These are phyloP conservation scores for Calocera viscosa DNA, from an alignment of 768 basidiomycete genomes.

Conservation along the genomic window DNA sequence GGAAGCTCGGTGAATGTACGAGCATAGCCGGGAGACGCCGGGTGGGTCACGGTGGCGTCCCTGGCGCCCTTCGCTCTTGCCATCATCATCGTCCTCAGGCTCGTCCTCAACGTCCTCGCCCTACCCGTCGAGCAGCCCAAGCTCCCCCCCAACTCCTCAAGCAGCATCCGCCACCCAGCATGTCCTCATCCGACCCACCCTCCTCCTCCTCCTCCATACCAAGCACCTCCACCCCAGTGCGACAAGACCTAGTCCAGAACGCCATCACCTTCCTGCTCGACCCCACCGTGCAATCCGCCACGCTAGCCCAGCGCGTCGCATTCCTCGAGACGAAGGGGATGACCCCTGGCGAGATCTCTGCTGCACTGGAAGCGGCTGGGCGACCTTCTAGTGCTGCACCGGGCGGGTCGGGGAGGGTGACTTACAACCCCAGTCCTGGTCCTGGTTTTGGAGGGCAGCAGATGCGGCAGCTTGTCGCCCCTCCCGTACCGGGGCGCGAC, in stretches of 20 bases:
- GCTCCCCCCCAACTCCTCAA: too few relatives aligned
- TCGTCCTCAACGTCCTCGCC: too few relatives aligned
- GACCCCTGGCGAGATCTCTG: slow-evolving; percentile 68
- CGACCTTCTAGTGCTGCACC: not conserved
- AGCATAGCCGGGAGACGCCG: too few relatives aligned
- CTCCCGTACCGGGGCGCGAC: slow-evolving; percentile 53
- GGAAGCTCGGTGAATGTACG: too few relatives aligned
- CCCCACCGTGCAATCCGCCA: slow-evolving; percentile 67
- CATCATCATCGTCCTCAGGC: too few relatives aligned
- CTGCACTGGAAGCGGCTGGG: slow-evolving; percentile 38
- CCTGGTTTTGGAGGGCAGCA: slow-evolving; percentile 12
- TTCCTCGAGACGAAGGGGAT: slow-evolving; percentile 96
- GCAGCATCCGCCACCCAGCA: not conserved
- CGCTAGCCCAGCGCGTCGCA: slow-evolving; percentile 71
- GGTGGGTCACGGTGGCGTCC: too few relatives aligned
- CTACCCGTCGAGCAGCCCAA: too few relatives aligned
- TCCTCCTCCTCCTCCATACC: not conserved
- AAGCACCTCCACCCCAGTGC: slow-evolving; percentile 15
- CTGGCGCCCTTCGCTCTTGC: too few relatives aligned
- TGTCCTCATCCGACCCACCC: not conserved
- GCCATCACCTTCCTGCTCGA: slow-evolving; percentile 79
- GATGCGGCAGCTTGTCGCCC: slow-evolving; percentile 27
- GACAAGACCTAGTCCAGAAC: slow-evolving; percentile 63
- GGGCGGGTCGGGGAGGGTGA: not conserved
- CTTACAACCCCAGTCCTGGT: slow-evolving; percentile 6